Percentiles rank a stretch among this genome's conserved stretches.
These are phyloP conservation scores for Aspergillus hancockii DNA, from an alignment of 495 filamentous ascomycete genomes.

Conservation along the genomic window DNA sequence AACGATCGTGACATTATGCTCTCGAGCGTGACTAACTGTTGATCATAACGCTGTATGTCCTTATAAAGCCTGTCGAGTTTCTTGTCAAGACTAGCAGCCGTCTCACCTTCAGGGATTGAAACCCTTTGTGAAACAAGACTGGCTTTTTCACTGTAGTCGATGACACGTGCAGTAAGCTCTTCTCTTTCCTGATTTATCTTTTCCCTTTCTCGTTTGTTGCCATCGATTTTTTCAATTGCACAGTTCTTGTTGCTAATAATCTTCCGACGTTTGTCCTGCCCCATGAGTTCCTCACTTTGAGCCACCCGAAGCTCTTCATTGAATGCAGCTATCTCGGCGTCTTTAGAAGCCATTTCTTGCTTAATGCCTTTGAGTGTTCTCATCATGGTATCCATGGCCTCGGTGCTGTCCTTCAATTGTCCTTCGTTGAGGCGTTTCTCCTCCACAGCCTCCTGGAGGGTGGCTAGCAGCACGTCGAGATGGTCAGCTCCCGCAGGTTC, in stretches of 20 bases:
- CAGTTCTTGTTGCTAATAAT: conserved; percentile 67
- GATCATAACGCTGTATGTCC: conserved; percentile 53
- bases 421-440: conserved; percentile 47
- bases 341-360: conserved; percentile 39
- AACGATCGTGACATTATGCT: neutral
- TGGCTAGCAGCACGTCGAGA: conserved; percentile 58
- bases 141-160: conserved; percentile 60
- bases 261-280: conserved; percentile 50
- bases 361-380: conserved; percentile 41
- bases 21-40: conserved; percentile 39
- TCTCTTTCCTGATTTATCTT: conserved; percentile 48
- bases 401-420: conserved; percentile 52
- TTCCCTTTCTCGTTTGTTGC: conserved; percentile 48
- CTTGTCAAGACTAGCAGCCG: conserved; percentile 57
- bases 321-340: conserved; percentile 40
- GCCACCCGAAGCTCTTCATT: conserved; percentile 54
- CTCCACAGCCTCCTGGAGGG: conserved; percentile 52
- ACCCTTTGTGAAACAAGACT: conserved; percentile 59
- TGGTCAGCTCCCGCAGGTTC: conserved; percentile 61
- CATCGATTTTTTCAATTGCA: conserved; percentile 53
- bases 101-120: conserved; percentile 68
- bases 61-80: conserved; percentile 60
- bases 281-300: conserved; percentile 54
- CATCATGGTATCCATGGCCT: conserved; percentile 53
- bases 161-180: conserved; percentile 45